phyloP scores from a whole-genome alignment of 208 protist species.

The Lotmaria passim region DNA sequence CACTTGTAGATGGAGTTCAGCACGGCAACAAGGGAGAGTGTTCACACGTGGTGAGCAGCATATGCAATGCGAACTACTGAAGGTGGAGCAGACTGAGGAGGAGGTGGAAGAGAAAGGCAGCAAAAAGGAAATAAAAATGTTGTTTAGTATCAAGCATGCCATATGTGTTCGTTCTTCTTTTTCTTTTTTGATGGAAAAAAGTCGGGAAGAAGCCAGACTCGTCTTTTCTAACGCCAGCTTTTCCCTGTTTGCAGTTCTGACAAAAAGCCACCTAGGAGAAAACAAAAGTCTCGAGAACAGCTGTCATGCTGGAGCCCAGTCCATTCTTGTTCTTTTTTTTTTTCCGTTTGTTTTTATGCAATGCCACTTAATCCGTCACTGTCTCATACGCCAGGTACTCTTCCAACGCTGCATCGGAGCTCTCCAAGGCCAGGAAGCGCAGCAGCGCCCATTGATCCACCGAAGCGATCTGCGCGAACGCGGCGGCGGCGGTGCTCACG shows the following conservation, averaged over 20 bases:
- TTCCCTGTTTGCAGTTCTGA: no score
- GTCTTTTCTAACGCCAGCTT: no score
- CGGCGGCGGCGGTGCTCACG: constrained; percentile 37
- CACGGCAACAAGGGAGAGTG: no score
- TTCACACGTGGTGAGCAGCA: not conserved
- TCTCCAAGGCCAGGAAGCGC: constrained; percentile 59
- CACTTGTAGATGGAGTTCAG: no score
- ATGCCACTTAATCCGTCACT: constrained; percentile 17
- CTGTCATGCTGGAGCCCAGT: no score
- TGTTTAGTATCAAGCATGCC: not conserved
- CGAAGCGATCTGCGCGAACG: constrained; percentile 48
- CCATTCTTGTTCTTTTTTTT: no score
- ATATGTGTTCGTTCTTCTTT: constrained; percentile 13
- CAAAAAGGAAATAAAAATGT: not conserved
- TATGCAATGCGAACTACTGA: not conserved
- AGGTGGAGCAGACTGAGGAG: not conserved
- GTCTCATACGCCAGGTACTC: constrained; percentile 46
- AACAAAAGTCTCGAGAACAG: no score
- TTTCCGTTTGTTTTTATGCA: no score
- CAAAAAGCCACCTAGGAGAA: no score
- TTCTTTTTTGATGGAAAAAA: no score
- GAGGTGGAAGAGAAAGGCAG: not conserved
- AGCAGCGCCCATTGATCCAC: constrained; percentile 60
- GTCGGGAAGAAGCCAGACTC: no score
- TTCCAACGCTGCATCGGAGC: constrained; percentile 49